These are phyloP conservation scores for Trametes meyenii DNA, from an alignment of 768 basidiomycete genomes.

Conservation along the genomic window DNA sequence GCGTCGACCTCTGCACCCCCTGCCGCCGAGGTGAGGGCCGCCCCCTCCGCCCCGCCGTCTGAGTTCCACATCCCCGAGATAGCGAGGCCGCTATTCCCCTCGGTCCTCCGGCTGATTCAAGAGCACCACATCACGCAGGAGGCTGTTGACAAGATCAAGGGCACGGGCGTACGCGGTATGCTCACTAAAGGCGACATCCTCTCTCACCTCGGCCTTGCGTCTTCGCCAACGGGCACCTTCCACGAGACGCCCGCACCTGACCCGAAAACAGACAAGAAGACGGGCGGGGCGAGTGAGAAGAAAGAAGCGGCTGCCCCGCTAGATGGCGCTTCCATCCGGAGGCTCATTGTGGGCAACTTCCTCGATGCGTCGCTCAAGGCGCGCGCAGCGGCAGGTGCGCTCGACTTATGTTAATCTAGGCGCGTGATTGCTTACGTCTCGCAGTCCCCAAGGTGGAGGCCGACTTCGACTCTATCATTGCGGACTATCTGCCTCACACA, in stretches of 20 bases:
- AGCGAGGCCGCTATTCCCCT: slow-evolving; percentile 83
- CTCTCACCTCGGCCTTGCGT: slow-evolving; percentile 81
- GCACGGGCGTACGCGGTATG: slow-evolving; percentile 91
- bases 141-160: slow-evolving; percentile 71
- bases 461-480: slow-evolving; percentile 74
- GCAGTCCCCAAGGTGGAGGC: slow-evolving; percentile 45
- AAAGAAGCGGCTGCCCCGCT: slow-evolving; percentile 43
- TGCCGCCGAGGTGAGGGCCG: slow-evolving; percentile 13
- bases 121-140: slow-evolving; percentile 52
- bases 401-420: neutral
- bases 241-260: slow-evolving; percentile 47
- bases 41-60: slow-evolving; percentile 18
- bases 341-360: slow-evolving; percentile 64
- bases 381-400: slow-evolving; percentile 46
- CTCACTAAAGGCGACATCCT: slow-evolving; percentile 96
- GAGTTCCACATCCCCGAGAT: slow-evolving; percentile 44
- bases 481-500: slow-evolving; percentile 64
- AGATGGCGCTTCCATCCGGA: slow-evolving; percentile 66
- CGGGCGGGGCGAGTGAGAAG: slow-evolving; percentile 33
- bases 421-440: slow-evolving; percentile 9
- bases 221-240: slow-evolving; percentile 74
- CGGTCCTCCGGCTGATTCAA: slow-evolving; percentile 80
- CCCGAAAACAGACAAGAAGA: slow-evolving; percentile 37
- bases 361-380: slow-evolving; percentile 56
- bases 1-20: slow-evolving; percentile 26